Evolutionary conservation across 495 filamentous ascomycete species (phyloP), one percentile per base, ranked within the genome.

Genomic region (Podospora bellae-mahoneyi): DNA sequence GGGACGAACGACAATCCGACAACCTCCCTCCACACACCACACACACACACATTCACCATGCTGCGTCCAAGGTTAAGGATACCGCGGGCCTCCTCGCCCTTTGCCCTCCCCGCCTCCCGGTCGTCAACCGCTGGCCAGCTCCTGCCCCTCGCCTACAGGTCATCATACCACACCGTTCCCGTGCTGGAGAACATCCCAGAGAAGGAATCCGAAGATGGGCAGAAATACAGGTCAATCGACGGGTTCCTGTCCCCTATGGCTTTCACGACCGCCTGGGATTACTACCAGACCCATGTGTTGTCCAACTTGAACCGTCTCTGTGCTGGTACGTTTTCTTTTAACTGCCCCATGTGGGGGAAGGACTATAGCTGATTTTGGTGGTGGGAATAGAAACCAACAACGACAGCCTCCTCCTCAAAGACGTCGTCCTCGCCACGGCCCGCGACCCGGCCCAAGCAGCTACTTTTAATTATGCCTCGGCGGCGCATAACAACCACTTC

Each of bases 401-500:
- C 72, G 85, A 85, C 78, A 84, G 39, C 39, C 39, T 16, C 15
- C 15, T 13, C 39, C 77, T 86, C 34, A 86, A 91, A 81, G 81
- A 88, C 44, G 87, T 97, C 77, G 75, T 92, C 73, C 81, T 96
- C 75, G 83, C 85, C 68, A 90, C 89, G 71, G 92, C 95, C 62
- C 90, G 92, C 73, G 87, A 94, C 68, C 87, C 93, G 39, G 82
- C 86, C 65, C 81, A 84, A 69, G 95, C 96, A 56, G 80, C 87
- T 67, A 81, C 90, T 69, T 99, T 99, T 87, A 99, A 99, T 84
- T 87, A 94, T 74, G 95, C 95, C 76, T 93, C 90, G 69, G 96
- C 96, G 90, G 92, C 93, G 65, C 89, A 91, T 83, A 97, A 98
- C 86, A 97, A 97, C 84, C 88, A 95, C 78, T 91, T 95, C 80